A percentile compares a stretch with the other conserved stretches of the same genome.
Evolutionary conservation across 352 stramenopile genomes (phyloP).

Genomic region (Phytophthora niederhauseri): DNA sequence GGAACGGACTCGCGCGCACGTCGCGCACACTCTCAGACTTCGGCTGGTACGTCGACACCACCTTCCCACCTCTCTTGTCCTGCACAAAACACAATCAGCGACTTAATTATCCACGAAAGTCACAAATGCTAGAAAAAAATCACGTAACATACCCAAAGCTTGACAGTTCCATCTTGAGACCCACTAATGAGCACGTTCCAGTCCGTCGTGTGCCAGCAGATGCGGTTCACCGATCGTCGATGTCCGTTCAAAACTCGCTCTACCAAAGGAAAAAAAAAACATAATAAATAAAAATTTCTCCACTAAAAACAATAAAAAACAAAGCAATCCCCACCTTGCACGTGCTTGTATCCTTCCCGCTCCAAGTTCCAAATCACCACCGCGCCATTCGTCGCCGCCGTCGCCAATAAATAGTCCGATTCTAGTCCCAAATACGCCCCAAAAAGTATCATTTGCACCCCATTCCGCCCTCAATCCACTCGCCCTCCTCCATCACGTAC

Average conservation of each 20-base stretch:
- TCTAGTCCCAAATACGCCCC: constrained; percentile 42
- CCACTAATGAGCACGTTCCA: constrained; percentile 84
- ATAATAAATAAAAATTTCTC: constrained; percentile 2
- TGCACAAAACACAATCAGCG: constrained; percentile 18
- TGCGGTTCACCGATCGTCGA: constrained; percentile 85
- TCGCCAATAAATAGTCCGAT: constrained; percentile 83
- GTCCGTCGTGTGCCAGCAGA: constrained; percentile 88
- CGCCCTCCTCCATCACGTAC: constrained; percentile 42
- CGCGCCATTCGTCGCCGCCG: constrained; percentile 81
- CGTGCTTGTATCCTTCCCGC: constrained; percentile 86
- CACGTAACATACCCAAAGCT: constrained; percentile 70
- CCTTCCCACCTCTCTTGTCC: constrained; percentile 78
- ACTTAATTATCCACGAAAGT: neutral
- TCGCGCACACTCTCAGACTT: constrained; percentile 89
- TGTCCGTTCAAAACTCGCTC: constrained; percentile 87
- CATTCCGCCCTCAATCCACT: neutral
- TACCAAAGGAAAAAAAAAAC: neutral
- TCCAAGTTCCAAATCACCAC: constrained; percentile 91
- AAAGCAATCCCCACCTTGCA: constrained; percentile 63
- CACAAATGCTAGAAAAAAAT: neutral
- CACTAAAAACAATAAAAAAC: neutral
- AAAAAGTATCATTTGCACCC: constrained; percentile 1
- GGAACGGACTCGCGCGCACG: constrained; percentile 76
- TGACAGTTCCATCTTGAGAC: constrained; percentile 89
- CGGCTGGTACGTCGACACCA: constrained; percentile 78